These are phyloP conservation scores for Penicillium sp. DNA, from an alignment of 2,329 filamentous ascomycete species.

Conservation along the genomic window DNA sequence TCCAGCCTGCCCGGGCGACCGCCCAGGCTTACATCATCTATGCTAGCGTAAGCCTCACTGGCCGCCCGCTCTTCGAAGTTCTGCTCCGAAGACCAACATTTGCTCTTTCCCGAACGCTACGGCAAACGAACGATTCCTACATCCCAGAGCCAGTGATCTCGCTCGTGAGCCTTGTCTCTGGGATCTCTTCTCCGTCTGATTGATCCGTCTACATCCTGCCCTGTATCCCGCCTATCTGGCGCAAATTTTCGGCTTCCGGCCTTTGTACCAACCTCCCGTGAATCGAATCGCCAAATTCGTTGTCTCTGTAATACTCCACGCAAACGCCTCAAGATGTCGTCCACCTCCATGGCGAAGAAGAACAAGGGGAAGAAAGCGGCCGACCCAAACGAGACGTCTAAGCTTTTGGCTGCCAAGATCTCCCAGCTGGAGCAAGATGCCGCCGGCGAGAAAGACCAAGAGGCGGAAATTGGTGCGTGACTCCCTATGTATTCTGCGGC, in stretches of 20 bases:
- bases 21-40: conserved; percentile 7
- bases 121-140: not conserved
- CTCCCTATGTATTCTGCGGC: conserved; percentile 1
- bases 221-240: conserved; percentile 13
- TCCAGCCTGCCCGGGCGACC: not conserved
- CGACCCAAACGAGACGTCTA: conserved; percentile 85
- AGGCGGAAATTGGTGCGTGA: conserved; percentile 84
- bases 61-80: conserved; percentile 9
- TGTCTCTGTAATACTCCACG: conserved; percentile 12
- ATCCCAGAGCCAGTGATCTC: conserved; percentile 23
- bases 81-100: conserved; percentile 10
- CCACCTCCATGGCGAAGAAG: conserved; percentile 65
- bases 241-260: conserved; percentile 22
- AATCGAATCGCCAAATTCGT: not conserved
- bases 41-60: conserved; percentile 8
- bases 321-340: conserved; percentile 37
- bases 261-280: not conserved
- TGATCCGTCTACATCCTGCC: conserved; percentile 13
- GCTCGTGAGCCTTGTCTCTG: conserved; percentile 18
- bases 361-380: conserved; percentile 78
- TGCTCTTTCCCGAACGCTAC: conserved; percentile 2
- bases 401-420: conserved; percentile 88
- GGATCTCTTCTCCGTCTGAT: conserved; percentile 17
- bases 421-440: conserved; percentile 92
- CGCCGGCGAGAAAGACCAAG: conserved; percentile 90